Evolutionary conservation across 2,329 filamentous ascomycete species (phyloP).

Genomic region (Parasarocladium wereldwijsianum): DNA sequence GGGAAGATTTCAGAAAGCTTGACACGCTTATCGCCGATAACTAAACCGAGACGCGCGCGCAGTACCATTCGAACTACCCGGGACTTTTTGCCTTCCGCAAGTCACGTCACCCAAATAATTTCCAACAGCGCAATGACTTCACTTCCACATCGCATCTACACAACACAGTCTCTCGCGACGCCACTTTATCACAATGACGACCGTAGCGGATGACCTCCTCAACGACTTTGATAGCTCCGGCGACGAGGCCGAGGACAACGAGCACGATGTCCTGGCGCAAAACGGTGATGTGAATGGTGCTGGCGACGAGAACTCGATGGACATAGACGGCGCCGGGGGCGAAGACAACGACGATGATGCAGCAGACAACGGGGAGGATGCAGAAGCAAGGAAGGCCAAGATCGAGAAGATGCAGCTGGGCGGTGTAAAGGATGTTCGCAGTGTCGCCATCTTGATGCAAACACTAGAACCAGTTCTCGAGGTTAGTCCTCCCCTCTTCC

Average conservation of each 20-base stretch:
- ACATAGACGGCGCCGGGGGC: slow-evolving; percentile 21
- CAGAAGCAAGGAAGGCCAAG: slow-evolving; percentile 59
- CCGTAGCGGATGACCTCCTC: slow-evolving; percentile 80
- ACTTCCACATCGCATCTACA: slow-evolving; percentile 5
- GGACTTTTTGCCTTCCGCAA: no score
- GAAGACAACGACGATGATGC: slow-evolving; percentile 27
- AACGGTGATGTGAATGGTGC: slow-evolving; percentile 25
- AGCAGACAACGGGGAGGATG: slow-evolving; percentile 30
- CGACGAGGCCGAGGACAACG: slow-evolving; percentile 55
- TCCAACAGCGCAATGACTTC: neutral
- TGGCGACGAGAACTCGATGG: slow-evolving; percentile 29
- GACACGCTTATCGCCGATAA: slow-evolving; percentile 5
- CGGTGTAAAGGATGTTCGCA: slow-evolving; percentile 61
- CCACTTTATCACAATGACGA: slow-evolving; percentile 50
- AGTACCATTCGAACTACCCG: no score
- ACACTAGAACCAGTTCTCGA: slow-evolving; percentile 67
- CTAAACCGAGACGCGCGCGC: no score
- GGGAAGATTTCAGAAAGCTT: slow-evolving; percentile 2
- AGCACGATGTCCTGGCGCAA: slow-evolving; percentile 31
- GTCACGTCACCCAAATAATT: slow-evolving; percentile 1
- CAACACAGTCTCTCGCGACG: slow-evolving; percentile 8
- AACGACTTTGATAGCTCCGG: slow-evolving; percentile 55
- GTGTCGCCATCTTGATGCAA: slow-evolving; percentile 67
- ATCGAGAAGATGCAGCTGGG: slow-evolving; percentile 73
- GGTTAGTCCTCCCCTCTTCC: slow-evolving; percentile 39